Conservation (phyloP, 176 grass and related monocot genomes). For the Tillandsia leiboldiana region DNA sequence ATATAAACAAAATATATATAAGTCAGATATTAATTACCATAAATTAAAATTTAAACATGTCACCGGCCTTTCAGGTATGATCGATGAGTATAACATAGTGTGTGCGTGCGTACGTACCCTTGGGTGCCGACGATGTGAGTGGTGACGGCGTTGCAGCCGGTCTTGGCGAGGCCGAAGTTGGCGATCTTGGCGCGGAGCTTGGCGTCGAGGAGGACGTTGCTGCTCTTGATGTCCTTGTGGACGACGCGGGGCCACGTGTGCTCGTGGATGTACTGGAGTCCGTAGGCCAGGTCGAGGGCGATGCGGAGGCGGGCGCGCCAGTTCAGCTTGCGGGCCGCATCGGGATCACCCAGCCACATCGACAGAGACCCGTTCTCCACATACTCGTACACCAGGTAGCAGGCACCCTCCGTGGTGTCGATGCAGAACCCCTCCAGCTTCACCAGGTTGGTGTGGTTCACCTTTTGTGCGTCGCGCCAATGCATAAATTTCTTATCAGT, state of each 20-base stretch:
- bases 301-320: conserved; percentile 73
- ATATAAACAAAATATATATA: too few relatives aligned
- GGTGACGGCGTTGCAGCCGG: conserved; percentile 86
- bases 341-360: conserved; percentile 41
- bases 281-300: conserved; percentile 83
- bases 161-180: conserved; percentile 97
- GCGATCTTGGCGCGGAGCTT: conserved; percentile 83
- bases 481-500: not conserved
- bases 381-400: conserved; percentile 92
- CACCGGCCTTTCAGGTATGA: not conserved
- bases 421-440: conserved; percentile 98
- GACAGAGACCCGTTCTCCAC: conserved; percentile 91
- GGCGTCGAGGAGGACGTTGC: conserved; percentile 81
- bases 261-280: conserved; percentile 97
- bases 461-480: conserved; percentile 18
- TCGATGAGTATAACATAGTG: too few relatives aligned
- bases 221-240: conserved; percentile 98
- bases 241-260: conserved; percentile 99
- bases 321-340: conserved; percentile 26
- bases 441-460: conserved; percentile 95
- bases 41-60: not conserved
- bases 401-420: conserved; percentile 53
- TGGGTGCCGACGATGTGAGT: conserved; percentile 95
- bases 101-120: not conserved
- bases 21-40: too few relatives aligned